A percentile compares a stretch with the other conserved stretches of the same genome.
phyloP scores from a whole-genome alignment of 2,329 filamentous ascomycete species.

The Trichoderma sp. region DNA sequence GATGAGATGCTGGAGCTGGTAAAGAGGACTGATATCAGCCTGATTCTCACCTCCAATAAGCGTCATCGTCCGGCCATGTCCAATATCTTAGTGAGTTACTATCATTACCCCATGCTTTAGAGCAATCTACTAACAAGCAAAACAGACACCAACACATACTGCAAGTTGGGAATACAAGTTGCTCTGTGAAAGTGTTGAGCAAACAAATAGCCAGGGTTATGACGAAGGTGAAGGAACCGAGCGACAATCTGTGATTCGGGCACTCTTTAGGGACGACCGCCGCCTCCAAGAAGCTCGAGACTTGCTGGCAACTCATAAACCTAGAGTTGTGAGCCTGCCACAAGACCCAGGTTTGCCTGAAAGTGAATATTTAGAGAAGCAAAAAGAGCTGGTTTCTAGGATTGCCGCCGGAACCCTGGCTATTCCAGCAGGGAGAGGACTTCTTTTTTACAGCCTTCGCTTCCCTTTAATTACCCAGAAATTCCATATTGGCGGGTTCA shows the following conservation, averaged over 20 bases:
- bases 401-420: constrained; percentile 85
- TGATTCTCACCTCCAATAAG: constrained; percentile 52
- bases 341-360: constrained; percentile 77
- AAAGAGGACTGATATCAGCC: constrained; percentile 75
- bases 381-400: constrained; percentile 84
- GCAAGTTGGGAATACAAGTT: constrained; percentile 72
- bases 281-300: constrained; percentile 81
- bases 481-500: constrained; percentile 85
- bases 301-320: constrained; percentile 80
- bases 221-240: constrained; percentile 83
- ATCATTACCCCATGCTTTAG: neutral
- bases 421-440: constrained; percentile 79
- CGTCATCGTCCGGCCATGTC: constrained; percentile 32
- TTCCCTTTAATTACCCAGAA: constrained; percentile 90
- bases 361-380: constrained; percentile 82
- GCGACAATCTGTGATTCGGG: constrained; percentile 74
- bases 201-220: constrained; percentile 57
- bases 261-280: constrained; percentile 89
- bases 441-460: constrained; percentile 84
- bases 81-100: constrained; percentile 42
- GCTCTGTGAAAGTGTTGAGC: constrained; percentile 68
- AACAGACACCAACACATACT: constrained; percentile 58
- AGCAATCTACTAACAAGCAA: constrained; percentile 27
- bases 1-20: constrained; percentile 70
- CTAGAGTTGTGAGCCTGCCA: constrained; percentile 74